Base-by-base conservation (phyloP, 2,329 filamentous ascomycete species). In the Knoxdaviesia capensis region DNA sequence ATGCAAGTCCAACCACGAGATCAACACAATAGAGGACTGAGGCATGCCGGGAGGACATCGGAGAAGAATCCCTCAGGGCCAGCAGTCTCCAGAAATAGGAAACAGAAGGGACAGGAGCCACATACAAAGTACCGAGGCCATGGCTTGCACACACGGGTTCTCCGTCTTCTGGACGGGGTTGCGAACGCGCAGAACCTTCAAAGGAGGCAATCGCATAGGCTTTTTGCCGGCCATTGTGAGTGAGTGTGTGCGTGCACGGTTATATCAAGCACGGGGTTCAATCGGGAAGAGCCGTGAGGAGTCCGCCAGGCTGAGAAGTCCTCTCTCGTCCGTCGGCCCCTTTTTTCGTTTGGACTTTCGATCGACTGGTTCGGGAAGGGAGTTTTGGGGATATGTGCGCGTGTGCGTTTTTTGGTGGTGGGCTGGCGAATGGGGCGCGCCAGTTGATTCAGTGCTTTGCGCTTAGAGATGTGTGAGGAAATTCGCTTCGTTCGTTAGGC, bases 41-140 rank as follows among this genome's bases (percentile, higher is more conserved):
- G 31, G 7, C 20, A 36, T 36, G 30, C n/a, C n/a, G 35, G 5
- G 10, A 5, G 33, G 31, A 29, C 6, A 20, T 7, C 40, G 9
- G 20, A 3, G 20, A 20, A 20, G 20, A 20, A 20, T 20, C 20
- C 20, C 20, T 20, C 20, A 20, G 20, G 20, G 20, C 2, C 20
- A 20, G 20, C 20, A 20, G 20, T 20, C 20, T 2, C 20, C 20
- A 20, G 20, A 20, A 20, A n/a, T n/a, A n/a, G n/a, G n/a, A n/a
- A 20, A 20, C 20, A 20, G 20, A 20, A 20, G 20, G 20, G 20
- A 20, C 20, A 20, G 6, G 9, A 37, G 43, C 36, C n/a, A 57
- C 60, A 40, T 60, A 73, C 69, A 62, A 34, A 75, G 62, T 11
- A 76, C 69, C 10, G 64, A 65, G 28, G 66, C 65, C 71, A 75